These are phyloP conservation scores for Xylariaceae sp. DNA, from an alignment of 2,329 filamentous ascomycete genomes.

Conservation along the genomic window DNA sequence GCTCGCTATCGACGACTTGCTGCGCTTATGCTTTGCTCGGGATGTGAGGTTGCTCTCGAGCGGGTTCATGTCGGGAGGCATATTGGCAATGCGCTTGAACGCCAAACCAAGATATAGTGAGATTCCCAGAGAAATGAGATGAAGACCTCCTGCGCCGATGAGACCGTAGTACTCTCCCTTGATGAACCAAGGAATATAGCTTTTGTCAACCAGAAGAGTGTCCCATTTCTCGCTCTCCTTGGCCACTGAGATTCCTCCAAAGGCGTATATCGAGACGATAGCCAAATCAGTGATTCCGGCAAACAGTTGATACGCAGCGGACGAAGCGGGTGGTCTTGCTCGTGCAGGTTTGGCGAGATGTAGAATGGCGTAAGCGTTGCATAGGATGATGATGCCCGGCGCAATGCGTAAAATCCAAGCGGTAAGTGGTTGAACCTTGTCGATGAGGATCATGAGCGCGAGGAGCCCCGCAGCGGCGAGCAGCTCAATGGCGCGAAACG, in stretches of 20 bases:
- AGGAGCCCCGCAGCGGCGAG: slow-evolving; percentile 69
- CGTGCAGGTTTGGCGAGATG: slow-evolving; percentile 72
- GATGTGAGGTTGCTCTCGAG: slow-evolving; percentile 83
- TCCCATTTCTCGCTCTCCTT: slow-evolving; percentile 56
- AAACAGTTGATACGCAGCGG: slow-evolving; percentile 87
- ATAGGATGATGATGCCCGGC: slow-evolving; percentile 72
- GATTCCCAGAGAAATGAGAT: slow-evolving; percentile 66
- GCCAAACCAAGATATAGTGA: slow-evolving; percentile 73
- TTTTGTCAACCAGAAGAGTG: slow-evolving; percentile 61
- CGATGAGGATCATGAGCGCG: slow-evolving; percentile 74
- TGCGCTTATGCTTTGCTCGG: slow-evolving; percentile 68
- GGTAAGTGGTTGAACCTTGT: slow-evolving; percentile 59
- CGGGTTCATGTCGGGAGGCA: slow-evolving; percentile 95
- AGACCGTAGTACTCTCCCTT: slow-evolving; percentile 67
- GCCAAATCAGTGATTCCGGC: slow-evolving; percentile 67
- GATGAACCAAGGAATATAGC: slow-evolving; percentile 59
- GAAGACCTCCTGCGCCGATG: slow-evolving; percentile 62
- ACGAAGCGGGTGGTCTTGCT: slow-evolving; percentile 72
- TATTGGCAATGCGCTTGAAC: slow-evolving; percentile 76
- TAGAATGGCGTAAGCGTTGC: slow-evolving; percentile 75
- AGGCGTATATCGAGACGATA: slow-evolving; percentile 55
- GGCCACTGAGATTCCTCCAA: slow-evolving; percentile 47
- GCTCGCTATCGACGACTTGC: slow-evolving; percentile 57
- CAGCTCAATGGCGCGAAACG: slow-evolving; percentile 64
- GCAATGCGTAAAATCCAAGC: slow-evolving; percentile 76